Base-by-base conservation (phyloP, 257 asterid species). In the Przewalskia tangutica region DNA sequence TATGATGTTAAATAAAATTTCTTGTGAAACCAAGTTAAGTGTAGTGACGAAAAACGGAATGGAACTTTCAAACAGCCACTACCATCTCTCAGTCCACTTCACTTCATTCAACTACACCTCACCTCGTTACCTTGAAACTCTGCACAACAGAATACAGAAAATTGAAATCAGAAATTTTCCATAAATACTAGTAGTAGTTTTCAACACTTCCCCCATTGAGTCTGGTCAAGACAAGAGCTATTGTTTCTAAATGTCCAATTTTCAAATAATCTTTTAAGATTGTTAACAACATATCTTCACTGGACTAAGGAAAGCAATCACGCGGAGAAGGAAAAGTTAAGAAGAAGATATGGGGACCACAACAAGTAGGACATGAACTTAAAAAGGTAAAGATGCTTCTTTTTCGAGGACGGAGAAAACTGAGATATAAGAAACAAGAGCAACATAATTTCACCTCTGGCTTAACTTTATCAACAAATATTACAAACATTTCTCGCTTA, bases 111-210 rank as follows among this genome's bases (percentile, higher is more conserved):
- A 7, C 60, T 48, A 23, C 8, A 50, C 40, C 55, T 90, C 84
- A 91, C 68, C 88, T 88, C 0, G 92, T 88, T 27, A 88, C 93
- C 87, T 86, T 90, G 91, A 32, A 91, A 85, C 88, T 85, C 95
- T 90, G 89, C 89, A 86, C 73, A 54, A 36, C 77, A 20, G 59
- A 46, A 27, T 40, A 53, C 66, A 64, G 36, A 48, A 12, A 55
- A 36, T 0, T 3, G 32, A 34, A 12, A 59, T 7, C 6, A 32
- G 34, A 20, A 44, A 59, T 13, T 50, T 34, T 48, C 32, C 14
- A 79, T 38, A 14, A 3, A 23, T 27, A 27, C 32, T 27, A 27
- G 32, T 27, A 46, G 18, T 11, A 59, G 34, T 63, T 17, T 36
- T 11, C 10, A 54, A 76, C 50, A 20, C 20, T 51, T 17, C 17